Conservation (phyloP, 2,329 filamentous ascomycete species). For the Ophiosphaerella herpotricha region DNA sequence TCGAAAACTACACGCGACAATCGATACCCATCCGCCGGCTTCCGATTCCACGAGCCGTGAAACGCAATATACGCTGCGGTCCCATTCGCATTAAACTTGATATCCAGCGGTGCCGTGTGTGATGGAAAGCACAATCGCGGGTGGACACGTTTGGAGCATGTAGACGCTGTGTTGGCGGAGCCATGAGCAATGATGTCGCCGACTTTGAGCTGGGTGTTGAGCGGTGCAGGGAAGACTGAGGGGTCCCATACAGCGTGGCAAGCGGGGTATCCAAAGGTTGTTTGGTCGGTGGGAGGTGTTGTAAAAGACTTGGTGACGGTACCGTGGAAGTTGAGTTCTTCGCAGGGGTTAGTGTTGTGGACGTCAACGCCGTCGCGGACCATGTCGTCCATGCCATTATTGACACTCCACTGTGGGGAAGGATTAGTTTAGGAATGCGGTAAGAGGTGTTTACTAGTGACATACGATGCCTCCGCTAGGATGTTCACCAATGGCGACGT, state of each 20-base stretch:
- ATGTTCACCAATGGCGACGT: constrained; percentile 68
- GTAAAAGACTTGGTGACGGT: constrained; percentile 51
- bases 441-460: background rate
- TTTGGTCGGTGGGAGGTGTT: constrained; percentile 30
- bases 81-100: constrained; percentile 64
- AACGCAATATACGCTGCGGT: constrained; percentile 67
- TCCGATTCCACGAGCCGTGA: constrained; percentile 64
- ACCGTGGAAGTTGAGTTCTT: constrained; percentile 59
- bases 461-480: constrained; percentile 50
- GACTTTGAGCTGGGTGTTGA: constrained; percentile 46
- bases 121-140: constrained; percentile 28
- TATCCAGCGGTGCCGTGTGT: constrained; percentile 68
- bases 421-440: background rate
- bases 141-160: constrained; percentile 49
- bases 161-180: constrained; percentile 12
- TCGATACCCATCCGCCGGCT: constrained; percentile 24
- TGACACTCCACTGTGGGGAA: constrained; percentile 53
- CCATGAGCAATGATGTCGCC: constrained; percentile 54
- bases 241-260: constrained; percentile 69
- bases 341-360: constrained; percentile 68
- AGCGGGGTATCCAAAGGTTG: constrained; percentile 71
- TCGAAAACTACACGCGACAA: constrained; percentile 20
- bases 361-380: constrained; percentile 60
- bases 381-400: constrained; percentile 69
- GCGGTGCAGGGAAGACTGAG: constrained; percentile 49